Conservation (phyloP, 805 yeast species). For the Kodamaea kakaduensis region DNA sequence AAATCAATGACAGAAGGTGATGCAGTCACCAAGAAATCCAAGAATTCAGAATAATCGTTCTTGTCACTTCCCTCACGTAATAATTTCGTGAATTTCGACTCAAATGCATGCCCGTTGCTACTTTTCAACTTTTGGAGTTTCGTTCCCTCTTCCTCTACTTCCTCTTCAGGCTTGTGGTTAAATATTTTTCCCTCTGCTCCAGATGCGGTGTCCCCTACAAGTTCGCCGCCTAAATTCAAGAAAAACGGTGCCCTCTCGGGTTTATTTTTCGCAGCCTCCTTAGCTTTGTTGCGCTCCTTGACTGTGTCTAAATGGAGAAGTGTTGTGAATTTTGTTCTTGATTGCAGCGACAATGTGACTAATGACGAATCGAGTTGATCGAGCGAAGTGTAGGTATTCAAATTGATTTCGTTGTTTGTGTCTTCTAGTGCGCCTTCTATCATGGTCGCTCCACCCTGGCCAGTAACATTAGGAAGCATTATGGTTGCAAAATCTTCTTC, state of each 20-base stretch:
- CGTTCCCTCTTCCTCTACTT: conserved; percentile 11
- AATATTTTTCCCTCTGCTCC: conserved; percentile 37
- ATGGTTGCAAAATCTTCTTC: conserved; percentile 67
- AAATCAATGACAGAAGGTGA: conserved; percentile 80
- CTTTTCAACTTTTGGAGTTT: conserved; percentile 31
- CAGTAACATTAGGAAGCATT: conserved; percentile 70
- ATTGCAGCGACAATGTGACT: conserved; percentile 70
- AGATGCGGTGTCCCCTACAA: conserved; percentile 67
- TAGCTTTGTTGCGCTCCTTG: conserved; percentile 83
- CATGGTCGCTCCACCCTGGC: conserved; percentile 67
- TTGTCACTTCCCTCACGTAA: conserved; percentile 50
- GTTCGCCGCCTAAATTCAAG: conserved; percentile 59
- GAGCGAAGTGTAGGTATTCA: conserved; percentile 44
- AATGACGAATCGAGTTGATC: conserved; percentile 61
- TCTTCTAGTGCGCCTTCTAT: conserved; percentile 73
- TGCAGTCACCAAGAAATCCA: conserved; percentile 50
- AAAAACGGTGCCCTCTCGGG: conserved; percentile 82
- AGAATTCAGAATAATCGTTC: conserved; percentile 46
- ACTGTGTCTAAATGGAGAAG: conserved; percentile 78
- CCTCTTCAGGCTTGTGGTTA: conserved; percentile 5
- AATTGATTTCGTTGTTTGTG: conserved; percentile 31
- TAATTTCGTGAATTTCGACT: conserved; percentile 65
- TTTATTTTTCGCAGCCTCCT: conserved; percentile 71
- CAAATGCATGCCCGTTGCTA: conserved; percentile 48
- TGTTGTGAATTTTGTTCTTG: conserved; percentile 76